phyloP scores from a whole-genome alignment of 176 grass and related monocot species.

The Elaeis guineensis region DNA sequence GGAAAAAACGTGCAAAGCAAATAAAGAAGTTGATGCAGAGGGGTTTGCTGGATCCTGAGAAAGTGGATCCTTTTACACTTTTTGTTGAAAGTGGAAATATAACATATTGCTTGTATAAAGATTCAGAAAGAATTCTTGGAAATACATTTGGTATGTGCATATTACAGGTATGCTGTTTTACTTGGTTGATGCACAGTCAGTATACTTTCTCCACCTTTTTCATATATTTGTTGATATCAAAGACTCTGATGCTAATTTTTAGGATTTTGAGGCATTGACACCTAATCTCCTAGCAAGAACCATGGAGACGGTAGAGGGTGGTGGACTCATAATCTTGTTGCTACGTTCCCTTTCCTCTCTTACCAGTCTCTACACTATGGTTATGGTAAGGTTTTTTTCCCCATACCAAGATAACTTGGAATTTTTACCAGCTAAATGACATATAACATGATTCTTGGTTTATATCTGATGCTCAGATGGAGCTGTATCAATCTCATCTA shows the following conservation, averaged over 20 bases:
- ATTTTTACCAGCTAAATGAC: too few species aligned
- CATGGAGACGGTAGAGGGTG: slow-evolving; percentile 87
- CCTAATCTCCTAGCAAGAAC: slow-evolving; percentile 82
- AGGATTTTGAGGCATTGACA: slow-evolving; percentile 92
- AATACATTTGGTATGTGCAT: slow-evolving; percentile 99
- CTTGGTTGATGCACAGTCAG: too few species aligned
- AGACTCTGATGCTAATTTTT: not conserved
- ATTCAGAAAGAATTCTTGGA: slow-evolving; percentile 82
- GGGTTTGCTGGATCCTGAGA: slow-evolving; percentile 85
- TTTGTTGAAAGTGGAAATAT: slow-evolving; percentile 76
- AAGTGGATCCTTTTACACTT: slow-evolving; percentile 83
- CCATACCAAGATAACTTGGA: not conserved
- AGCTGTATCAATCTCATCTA: too few species aligned
- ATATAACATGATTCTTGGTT: too few species aligned
- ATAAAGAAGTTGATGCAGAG: slow-evolving; percentile 81
- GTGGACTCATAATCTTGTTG: slow-evolving; percentile 77
- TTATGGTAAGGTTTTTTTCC: slow-evolving; percentile 66
- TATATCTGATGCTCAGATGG: too few species aligned
- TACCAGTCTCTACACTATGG: slow-evolving; percentile 85
- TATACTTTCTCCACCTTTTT: too few species aligned
- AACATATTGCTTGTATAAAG: slow-evolving; percentile 77
- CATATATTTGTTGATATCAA: too few species aligned
- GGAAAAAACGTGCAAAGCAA: slow-evolving; percentile 89
- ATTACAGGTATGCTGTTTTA: slow-evolving; percentile 41
- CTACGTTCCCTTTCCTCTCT: slow-evolving; percentile 80